Evolutionary conservation across 495 filamentous ascomycete genomes (phyloP).

Genomic region (Oleoguttula mirabilis): DNA sequence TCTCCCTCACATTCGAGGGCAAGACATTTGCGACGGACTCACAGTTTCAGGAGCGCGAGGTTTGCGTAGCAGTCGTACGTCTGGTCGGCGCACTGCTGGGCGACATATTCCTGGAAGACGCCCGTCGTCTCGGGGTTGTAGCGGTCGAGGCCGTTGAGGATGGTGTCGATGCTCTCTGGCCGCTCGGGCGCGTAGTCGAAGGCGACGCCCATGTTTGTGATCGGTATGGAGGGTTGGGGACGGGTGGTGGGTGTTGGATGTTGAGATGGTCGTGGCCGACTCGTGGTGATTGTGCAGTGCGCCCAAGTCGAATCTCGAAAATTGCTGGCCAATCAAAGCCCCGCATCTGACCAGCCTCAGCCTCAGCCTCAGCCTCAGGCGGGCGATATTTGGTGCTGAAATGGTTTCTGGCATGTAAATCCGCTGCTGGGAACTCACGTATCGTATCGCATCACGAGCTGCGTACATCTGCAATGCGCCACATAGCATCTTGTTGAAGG

Average conservation of each 20-base stretch:
- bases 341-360: too few relatives aligned
- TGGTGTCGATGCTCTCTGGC: slow-evolving; percentile 78
- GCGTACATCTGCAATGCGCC: too few relatives aligned
- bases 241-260: background rate
- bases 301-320: background rate
- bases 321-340: slow-evolving; percentile 4
- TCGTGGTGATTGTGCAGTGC: background rate
- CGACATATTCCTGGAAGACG: slow-evolving; percentile 89
- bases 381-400: too few relatives aligned
- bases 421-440: too few relatives aligned
- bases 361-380: too few relatives aligned
- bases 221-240: background rate
- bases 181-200: slow-evolving; percentile 49
- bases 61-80: slow-evolving; percentile 95
- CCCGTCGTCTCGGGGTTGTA: slow-evolving; percentile 97
- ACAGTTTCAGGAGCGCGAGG: slow-evolving; percentile 93
- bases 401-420: background rate
- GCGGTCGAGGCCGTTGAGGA: slow-evolving; percentile 88
- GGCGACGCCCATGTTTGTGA: slow-evolving; percentile 19
- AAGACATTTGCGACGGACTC: slow-evolving; percentile 40
- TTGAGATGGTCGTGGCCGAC: background rate
- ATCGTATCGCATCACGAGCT: too few relatives aligned
- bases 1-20: background rate
- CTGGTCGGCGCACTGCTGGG: slow-evolving; percentile 86
- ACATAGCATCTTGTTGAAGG: too few relatives aligned